These are phyloP conservation scores for Ophiostoma ulmi DNA, from an alignment of 2,329 filamentous ascomycete species.

Conservation along the genomic window DNA sequence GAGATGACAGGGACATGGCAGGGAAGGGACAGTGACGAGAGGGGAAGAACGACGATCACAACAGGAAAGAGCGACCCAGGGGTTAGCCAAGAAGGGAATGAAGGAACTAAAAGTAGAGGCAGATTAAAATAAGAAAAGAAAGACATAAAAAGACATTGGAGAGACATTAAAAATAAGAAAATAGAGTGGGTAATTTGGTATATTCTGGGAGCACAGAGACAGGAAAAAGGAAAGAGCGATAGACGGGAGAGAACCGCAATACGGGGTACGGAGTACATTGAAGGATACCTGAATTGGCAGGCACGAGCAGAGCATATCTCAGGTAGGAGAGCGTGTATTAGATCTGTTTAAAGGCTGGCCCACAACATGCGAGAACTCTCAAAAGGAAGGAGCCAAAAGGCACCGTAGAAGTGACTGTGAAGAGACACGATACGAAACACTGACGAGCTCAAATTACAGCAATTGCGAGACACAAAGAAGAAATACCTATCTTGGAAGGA, in stretches of 20 bases:
- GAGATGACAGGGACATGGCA: slow-evolving; percentile 6
- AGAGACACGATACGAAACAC: neutral
- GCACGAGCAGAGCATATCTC: neutral
- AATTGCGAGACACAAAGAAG: neutral
- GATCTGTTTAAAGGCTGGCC: too few relatives aligned
- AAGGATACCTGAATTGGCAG: neutral
- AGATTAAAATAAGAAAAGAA: neutral
- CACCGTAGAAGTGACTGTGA: neutral
- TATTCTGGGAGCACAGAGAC: neutral
- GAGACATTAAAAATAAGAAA: slow-evolving; percentile 1
- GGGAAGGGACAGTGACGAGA: slow-evolving; percentile 16
- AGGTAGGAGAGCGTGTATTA: too few relatives aligned
- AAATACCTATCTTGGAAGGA: neutral
- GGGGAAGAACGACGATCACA: slow-evolving; percentile 22
- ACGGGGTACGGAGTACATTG: neutral
- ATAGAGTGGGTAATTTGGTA: neutral
- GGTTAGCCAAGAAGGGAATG: slow-evolving; percentile 15
- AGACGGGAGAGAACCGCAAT: neutral
- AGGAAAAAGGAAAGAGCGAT: neutral
- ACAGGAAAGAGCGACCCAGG: slow-evolving; percentile 22
- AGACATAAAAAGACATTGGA: neutral
- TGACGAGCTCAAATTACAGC: neutral
- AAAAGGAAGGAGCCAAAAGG: neutral
- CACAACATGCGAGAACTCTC: neutral
- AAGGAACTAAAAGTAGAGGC: neutral